Base-by-base conservation (phyloP, 1,284 basidiomycete species). In the Rhizoctonia solani region DNA sequence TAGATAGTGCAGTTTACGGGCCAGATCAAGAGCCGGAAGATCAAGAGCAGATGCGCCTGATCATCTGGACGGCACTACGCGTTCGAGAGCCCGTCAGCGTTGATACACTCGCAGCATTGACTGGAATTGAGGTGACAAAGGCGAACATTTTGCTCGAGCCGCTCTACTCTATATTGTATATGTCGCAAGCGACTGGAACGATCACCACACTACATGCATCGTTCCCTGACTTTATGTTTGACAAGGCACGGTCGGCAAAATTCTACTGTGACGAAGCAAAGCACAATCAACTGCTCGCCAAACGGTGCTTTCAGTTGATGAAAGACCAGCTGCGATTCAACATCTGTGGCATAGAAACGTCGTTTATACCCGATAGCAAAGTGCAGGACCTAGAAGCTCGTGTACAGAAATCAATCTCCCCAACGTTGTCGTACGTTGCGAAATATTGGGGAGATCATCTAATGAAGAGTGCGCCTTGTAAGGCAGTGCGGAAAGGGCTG, bases 321-420 rank as follows among this genome's bases (percentile, higher is more conserved):
- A 25, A 49, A 59, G n/a, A 9, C 5, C 44, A 30, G 14, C 44
- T 47, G 21, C 44, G 29, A 30, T 59, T 59, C 56, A 59, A 59
- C 29, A 59, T 59, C 3, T 59, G 56, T 21, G n/a, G 30, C 3
- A 27, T 59, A 29, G 56, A 47, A 19, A 47, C 56, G 16, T 59
- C 56, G n/a, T 59, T 21, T 34, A 23, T 47, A 2, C 44, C n/a
- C 14, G 56, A 59, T n/a, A n/a, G n/a, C n/a, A n/a, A n/a, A n/a
- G n/a, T n/a, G n/a, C n/a, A n/a, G n/a, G n/a, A n/a, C n/a, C n/a
- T 59, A 2, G 9, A 27, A 13, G 27, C 2, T 30, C 56, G 42
- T 9, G 19, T 59, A 8, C 11, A 16, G 4, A 29, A 59, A 6
- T 27, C 27, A 2, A 49, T 59, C 41, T 23, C 27, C 3, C 8